A percentile compares a stretch with the other conserved stretches of the same genome.
These are phyloP conservation scores for Aspergillus latus DNA, from an alignment of 2,329 filamentous ascomycete genomes.

Conservation along the genomic window DNA sequence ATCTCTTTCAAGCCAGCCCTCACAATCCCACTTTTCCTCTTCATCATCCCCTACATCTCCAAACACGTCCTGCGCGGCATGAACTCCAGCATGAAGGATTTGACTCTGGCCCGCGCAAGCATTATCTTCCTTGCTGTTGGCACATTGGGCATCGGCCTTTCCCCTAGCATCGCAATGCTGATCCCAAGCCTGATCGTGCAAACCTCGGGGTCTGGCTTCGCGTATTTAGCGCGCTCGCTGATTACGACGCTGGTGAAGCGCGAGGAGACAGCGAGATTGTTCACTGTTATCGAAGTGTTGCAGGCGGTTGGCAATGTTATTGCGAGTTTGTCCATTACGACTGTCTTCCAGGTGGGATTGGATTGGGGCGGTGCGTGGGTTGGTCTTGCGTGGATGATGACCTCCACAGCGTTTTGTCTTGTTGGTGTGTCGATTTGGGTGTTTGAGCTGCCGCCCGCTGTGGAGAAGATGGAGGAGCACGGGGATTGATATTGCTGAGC, in stretches of 20 bases:
- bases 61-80: slow-evolving; percentile 39
- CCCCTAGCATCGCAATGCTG: slow-evolving; percentile 44
- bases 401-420: slow-evolving; percentile 34
- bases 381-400: slow-evolving; percentile 50
- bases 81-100: slow-evolving; percentile 44
- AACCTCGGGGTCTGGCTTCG: slow-evolving; percentile 51
- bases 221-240: slow-evolving; percentile 48
- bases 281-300: slow-evolving; percentile 51
- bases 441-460: slow-evolving; percentile 26
- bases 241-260: slow-evolving; percentile 51
- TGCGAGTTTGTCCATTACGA: slow-evolving; percentile 48
- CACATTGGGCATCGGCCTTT: slow-evolving; percentile 49
- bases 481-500: neutral
- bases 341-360: slow-evolving; percentile 49
- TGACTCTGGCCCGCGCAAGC: slow-evolving; percentile 48
- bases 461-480: slow-evolving; percentile 11
- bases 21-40: slow-evolving; percentile 49
- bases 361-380: slow-evolving; percentile 49
- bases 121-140: slow-evolving; percentile 46
- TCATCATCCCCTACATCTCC: slow-evolving; percentile 46
- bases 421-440: slow-evolving; percentile 32
- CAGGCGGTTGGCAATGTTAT: slow-evolving; percentile 50
- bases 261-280: slow-evolving; percentile 50
- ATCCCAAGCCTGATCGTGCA: slow-evolving; percentile 49
- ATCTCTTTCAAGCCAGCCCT: slow-evolving; percentile 50